A percentile compares a stretch with the other conserved stretches of the same genome.
These are phyloP conservation scores for Diaporthe vaccinii DNA, from an alignment of 2,329 filamentous ascomycete species.

Conservation along the genomic window DNA sequence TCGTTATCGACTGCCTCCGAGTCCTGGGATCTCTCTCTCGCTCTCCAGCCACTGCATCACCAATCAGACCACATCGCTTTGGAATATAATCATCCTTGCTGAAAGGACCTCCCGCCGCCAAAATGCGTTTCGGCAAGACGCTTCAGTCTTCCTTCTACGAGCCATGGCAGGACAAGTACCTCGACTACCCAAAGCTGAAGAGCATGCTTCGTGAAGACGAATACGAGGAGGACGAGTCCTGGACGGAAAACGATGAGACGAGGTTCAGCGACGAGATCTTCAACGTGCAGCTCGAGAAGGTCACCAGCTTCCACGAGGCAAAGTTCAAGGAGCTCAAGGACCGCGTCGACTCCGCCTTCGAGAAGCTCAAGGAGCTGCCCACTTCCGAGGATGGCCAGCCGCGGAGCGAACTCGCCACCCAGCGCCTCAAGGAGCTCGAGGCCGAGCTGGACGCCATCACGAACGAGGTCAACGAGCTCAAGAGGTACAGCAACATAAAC, in stretches of 20 bases:
- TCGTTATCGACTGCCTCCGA: background rate
- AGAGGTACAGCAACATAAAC: slow-evolving; percentile 95
- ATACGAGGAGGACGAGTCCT: slow-evolving; percentile 73
- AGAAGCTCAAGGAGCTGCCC: slow-evolving; percentile 85
- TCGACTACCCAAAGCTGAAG: slow-evolving; percentile 96
- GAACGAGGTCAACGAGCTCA: slow-evolving; percentile 91
- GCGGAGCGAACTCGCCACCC: slow-evolving; percentile 63
- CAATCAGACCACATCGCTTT: background rate
- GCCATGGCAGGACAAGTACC: slow-evolving; percentile 94
- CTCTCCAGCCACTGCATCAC: background rate
- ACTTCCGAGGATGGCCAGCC: slow-evolving; percentile 69
- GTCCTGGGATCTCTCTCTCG: too few relatives aligned
- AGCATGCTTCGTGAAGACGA: slow-evolving; percentile 84
- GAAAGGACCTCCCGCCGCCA: slow-evolving; percentile 43
- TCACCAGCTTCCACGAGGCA: slow-evolving; percentile 87
- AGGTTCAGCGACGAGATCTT: slow-evolving; percentile 95
- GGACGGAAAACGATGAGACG: slow-evolving; percentile 96
- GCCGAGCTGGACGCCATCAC: slow-evolving; percentile 88
- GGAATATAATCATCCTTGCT: background rate
- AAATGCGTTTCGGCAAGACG: slow-evolving; percentile 94
- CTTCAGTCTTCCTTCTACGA: slow-evolving; percentile 83
- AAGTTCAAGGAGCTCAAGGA: slow-evolving; percentile 73
- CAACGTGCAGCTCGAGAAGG: slow-evolving; percentile 95
- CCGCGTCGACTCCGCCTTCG: slow-evolving; percentile 68
- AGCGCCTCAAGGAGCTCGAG: slow-evolving; percentile 78